A percentile compares a stretch with the other conserved stretches of the same genome.
Conservation (phyloP, 2,329 filamentous ascomycete genomes). For the Microascus cirrosus region DNA sequence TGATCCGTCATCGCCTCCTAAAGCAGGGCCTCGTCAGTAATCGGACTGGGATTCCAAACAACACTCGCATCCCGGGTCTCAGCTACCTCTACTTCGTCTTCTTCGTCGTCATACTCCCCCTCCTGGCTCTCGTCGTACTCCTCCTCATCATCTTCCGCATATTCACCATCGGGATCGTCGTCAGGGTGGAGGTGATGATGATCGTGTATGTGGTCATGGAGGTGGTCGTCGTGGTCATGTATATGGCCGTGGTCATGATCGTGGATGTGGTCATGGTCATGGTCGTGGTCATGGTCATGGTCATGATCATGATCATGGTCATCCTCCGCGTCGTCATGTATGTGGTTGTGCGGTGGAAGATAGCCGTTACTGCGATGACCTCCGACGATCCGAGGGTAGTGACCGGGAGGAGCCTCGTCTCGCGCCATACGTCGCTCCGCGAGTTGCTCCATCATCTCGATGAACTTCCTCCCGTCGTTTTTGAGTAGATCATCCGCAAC, state of each 20-base stretch:
- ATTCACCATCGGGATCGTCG: conserved; percentile 44
- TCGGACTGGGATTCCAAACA: background rate
- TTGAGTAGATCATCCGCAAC: conserved; percentile 97
- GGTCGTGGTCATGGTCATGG: conserved; percentile 53
- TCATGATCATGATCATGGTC: conserved; percentile 56
- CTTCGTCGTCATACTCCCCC: conserved; percentile 6
- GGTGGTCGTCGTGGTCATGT: conserved; percentile 55
- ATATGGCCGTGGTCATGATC: conserved; percentile 47
- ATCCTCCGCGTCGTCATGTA: conserved; percentile 59
- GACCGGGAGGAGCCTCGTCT: conserved; percentile 54
- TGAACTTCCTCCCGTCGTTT: conserved; percentile 98
- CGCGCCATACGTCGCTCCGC: conserved; percentile 95
- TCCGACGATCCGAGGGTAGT: conserved; percentile 11
- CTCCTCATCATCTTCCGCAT: conserved; percentile 55
- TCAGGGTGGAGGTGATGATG: conserved; percentile 57
- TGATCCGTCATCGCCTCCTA: conserved; percentile 96
- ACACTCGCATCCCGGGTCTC: background rate
- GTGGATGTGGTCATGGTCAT: conserved; percentile 58
- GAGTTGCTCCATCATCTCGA: conserved; percentile 99
- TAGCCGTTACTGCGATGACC: conserved; percentile 45
- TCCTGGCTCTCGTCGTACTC: conserved; percentile 7
- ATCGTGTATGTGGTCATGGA: conserved; percentile 38
- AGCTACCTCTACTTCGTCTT: conserved; percentile 8
- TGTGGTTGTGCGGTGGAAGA: conserved; percentile 44
- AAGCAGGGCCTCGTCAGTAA: conserved; percentile 20